phyloP scores from a whole-genome alignment of 768 basidiomycete genomes.

The Xerocomus potaroensis region DNA sequence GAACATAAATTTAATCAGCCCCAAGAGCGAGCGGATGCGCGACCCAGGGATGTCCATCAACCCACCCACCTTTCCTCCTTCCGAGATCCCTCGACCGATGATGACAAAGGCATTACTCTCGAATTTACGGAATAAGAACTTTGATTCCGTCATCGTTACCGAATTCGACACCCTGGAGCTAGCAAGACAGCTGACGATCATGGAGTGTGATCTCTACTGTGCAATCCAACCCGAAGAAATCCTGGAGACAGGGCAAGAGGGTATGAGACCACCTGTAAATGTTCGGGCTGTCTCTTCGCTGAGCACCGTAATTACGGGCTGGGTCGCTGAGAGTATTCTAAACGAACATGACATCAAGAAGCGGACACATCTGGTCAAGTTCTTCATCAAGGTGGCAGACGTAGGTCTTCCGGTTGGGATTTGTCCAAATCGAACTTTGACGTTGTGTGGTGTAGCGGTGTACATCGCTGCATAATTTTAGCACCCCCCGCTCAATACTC shows the following conservation, averaged over 20 bases:
- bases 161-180: slow-evolving; percentile 93
- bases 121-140: slow-evolving; percentile 63
- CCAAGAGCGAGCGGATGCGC: slow-evolving; percentile 59
- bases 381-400: slow-evolving; percentile 91
- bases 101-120: slow-evolving; percentile 77
- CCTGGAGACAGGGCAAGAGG: slow-evolving; percentile 75
- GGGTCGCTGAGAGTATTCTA: slow-evolving; percentile 93
- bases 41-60: slow-evolving; percentile 75
- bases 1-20: slow-evolving; percentile 46
- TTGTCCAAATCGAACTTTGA: slow-evolving; percentile 7
- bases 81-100: slow-evolving; percentile 80
- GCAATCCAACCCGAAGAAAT: slow-evolving; percentile 86
- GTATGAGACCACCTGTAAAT: slow-evolving; percentile 56
- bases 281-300: slow-evolving; percentile 82
- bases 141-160: slow-evolving; percentile 60
- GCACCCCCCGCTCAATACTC: slow-evolving; percentile 86
- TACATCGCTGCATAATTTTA: slow-evolving; percentile 79
- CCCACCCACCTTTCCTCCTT: slow-evolving; percentile 46
- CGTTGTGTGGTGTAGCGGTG: slow-evolving; percentile 59
- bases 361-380: slow-evolving; percentile 74
- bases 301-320: slow-evolving; percentile 91
- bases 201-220: slow-evolving; percentile 87
- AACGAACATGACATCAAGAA: slow-evolving; percentile 88
- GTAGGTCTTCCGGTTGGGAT: slow-evolving; percentile 43
- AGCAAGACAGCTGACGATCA: slow-evolving; percentile 88